Base-by-base conservation (phyloP, 164 flowering plant genomes). In the Stephania cephalantha region DNA sequence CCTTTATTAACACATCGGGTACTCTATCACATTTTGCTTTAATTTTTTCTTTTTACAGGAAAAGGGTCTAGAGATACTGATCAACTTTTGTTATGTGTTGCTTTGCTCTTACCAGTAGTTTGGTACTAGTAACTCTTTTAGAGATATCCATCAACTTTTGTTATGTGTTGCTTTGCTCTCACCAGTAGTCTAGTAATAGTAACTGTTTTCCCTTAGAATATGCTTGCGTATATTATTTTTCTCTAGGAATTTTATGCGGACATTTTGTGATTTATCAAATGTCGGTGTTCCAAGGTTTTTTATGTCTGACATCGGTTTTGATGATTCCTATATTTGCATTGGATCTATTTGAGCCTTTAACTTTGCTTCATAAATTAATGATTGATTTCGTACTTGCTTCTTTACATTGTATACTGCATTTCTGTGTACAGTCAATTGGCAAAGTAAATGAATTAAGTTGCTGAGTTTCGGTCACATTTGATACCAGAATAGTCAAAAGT, bases 1-100 rank as follows among this genome's bases (percentile, higher is more conserved):
- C 99, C 61, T 85, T 92, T 69, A 78, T 95, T 75, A 82, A 94
- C 77, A 90, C 97, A 55, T 29, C 97, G 86, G 98, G 99, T 95
- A 88, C 81, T 75, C 46, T 63, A 0, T 25, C 58, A 61, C n/a
- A 5, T 25, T 61, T 61, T n/a, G 29, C 20, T 61, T 61, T 58
- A 4, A 35, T 35, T 35, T 35, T 35, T 35, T 35, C 1, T 35
- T 35, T 35, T 35, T 35, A 35, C 42, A 35, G 42, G 42, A 35
- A 35, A 35, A 35, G 42, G 42, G 4, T 35, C 25, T 20, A 18
- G 55, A 61, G 22, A n/a, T n/a, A n/a, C 20, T 7, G 18, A n/a
- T 4, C 25, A n/a, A 61, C n/a, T 61, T 50, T 50, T 15, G 12
- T 9, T 10, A 7, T 50, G 55, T 15, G 65, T 20, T 25, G 20